phyloP scores from a whole-genome alignment of 345 rosid species.

The Syzygium oleosum region DNA sequence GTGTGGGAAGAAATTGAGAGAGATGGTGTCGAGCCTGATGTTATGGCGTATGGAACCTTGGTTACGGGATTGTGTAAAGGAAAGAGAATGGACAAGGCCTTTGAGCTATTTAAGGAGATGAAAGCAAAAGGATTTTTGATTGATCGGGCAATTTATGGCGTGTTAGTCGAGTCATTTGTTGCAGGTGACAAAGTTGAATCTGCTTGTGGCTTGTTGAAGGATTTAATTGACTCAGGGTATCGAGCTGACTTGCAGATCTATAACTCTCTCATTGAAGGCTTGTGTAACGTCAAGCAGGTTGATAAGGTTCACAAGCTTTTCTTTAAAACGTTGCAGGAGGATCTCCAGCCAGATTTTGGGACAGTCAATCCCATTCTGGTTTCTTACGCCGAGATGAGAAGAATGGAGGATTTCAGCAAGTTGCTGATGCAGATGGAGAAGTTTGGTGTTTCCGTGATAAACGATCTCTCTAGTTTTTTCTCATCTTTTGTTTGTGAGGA shows the following conservation, averaged over 20 bases:
- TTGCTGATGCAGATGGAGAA: constrained; percentile 51
- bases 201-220: constrained; percentile 67
- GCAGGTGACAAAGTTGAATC: constrained; percentile 48
- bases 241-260: constrained; percentile 73
- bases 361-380: constrained; percentile 66
- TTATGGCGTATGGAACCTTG: constrained; percentile 70
- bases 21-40: constrained; percentile 71
- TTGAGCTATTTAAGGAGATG: constrained; percentile 67
- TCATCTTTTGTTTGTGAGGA: constrained; percentile 33
- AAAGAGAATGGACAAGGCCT: constrained; percentile 44
- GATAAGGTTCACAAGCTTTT: constrained; percentile 74
- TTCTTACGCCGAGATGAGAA: constrained; percentile 47
- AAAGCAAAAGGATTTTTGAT: constrained; percentile 56
- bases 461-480: constrained; percentile 51
- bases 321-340: constrained; percentile 41
- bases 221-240: constrained; percentile 73
- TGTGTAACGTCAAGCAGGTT: constrained; percentile 47
- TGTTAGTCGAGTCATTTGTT: constrained; percentile 62
- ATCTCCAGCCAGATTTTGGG: constrained; percentile 51
- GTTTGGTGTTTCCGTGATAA: constrained; percentile 35
- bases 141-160: constrained; percentile 55
- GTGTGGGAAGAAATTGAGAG: constrained; percentile 81
- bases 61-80: constrained; percentile 60
- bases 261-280: constrained; percentile 64
- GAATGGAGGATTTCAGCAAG: constrained; percentile 34